Conservation (phyloP, 768 basidiomycete genomes). For the Amanita polypyramis region DNA sequence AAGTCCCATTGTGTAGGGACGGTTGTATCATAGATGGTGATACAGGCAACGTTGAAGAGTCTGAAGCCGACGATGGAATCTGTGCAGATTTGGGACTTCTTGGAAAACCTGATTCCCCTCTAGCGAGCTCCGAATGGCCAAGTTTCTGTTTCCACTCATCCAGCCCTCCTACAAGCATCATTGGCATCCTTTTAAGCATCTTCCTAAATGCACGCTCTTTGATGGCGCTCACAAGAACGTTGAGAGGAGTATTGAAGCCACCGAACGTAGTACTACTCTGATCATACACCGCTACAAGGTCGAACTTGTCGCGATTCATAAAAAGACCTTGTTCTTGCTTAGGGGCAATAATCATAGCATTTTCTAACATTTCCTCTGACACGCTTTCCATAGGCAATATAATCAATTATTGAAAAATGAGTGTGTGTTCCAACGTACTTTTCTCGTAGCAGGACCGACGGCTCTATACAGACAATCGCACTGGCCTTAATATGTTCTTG, state of each 20-base stretch:
- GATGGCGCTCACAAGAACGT: slow-evolving; percentile 55
- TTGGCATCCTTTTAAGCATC: slow-evolving; percentile 62
- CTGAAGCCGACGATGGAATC: not conserved
- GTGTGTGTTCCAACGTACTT: slow-evolving; percentile 28
- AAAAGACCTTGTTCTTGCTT: slow-evolving; percentile 66
- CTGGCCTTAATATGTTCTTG: slow-evolving; percentile 57
- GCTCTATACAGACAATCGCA: slow-evolving; percentile 78
- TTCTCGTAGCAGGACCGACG: slow-evolving; percentile 56
- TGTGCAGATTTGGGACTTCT: slow-evolving; percentile 16
- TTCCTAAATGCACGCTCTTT: slow-evolving; percentile 66
- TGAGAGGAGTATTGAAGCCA: slow-evolving; percentile 38
- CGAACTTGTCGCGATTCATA: slow-evolving; percentile 76
- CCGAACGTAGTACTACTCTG: slow-evolving; percentile 43
- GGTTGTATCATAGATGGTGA: not conserved
- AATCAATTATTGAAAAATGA: not conserved
- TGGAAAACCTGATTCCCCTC: slow-evolving; percentile 8
- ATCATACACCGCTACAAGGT: slow-evolving; percentile 84
- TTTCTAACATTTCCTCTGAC: slow-evolving; percentile 57
- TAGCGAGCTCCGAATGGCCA: slow-evolving; percentile 24
- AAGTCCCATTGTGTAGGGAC: slow-evolving; percentile 9
- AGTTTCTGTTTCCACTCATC: slow-evolving; percentile 67
- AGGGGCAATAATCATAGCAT: slow-evolving; percentile 63
- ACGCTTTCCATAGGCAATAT: slow-evolving; percentile 33
- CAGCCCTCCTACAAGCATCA: slow-evolving; percentile 78
- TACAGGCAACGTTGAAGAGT: not conserved